A percentile compares a stretch with the other conserved stretches of the same genome.
phyloP scores from a whole-genome alignment of 495 filamentous ascomycete genomes.

The Apodospora peruviana region DNA sequence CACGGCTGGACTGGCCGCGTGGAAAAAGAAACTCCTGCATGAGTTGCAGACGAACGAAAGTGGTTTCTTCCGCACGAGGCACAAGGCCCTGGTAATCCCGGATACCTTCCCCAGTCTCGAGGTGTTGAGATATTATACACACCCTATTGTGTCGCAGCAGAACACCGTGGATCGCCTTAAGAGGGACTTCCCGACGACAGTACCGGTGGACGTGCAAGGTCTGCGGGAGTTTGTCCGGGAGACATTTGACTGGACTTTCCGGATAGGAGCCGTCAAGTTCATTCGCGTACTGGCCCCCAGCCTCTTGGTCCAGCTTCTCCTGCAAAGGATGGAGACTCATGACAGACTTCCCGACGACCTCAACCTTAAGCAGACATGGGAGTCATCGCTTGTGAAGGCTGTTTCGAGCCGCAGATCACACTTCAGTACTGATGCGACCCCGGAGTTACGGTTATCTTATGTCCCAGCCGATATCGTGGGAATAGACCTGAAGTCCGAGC shows the following conservation, averaged over 20 bases:
- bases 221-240: constrained; percentile 69
- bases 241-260: constrained; percentile 79
- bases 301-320: constrained; percentile 61
- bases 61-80: constrained; percentile 70
- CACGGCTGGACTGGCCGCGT: constrained; percentile 53
- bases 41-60: constrained; percentile 82
- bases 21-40: constrained; percentile 68
- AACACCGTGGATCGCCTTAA: constrained; percentile 55
- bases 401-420: constrained; percentile 65
- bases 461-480: constrained; percentile 70
- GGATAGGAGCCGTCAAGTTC: constrained; percentile 75
- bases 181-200: constrained; percentile 54
- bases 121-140: constrained; percentile 78
- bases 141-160: constrained; percentile 67
- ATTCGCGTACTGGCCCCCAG: constrained; percentile 76
- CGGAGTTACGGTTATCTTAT: constrained; percentile 74
- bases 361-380: constrained; percentile 37
- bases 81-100: constrained; percentile 68
- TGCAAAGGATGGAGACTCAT: constrained; percentile 25
- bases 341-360: constrained; percentile 27
- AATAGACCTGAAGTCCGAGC: constrained; percentile 65
- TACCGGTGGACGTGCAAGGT: constrained; percentile 57
- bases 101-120: constrained; percentile 73
- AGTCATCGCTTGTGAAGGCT: constrained; percentile 47
- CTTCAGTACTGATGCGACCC: constrained; percentile 64